A percentile compares a stretch with the other conserved stretches of the same genome.
Conservation (phyloP, 2,329 filamentous ascomycete genomes). For the Ceratocystis lukuohia region DNA sequence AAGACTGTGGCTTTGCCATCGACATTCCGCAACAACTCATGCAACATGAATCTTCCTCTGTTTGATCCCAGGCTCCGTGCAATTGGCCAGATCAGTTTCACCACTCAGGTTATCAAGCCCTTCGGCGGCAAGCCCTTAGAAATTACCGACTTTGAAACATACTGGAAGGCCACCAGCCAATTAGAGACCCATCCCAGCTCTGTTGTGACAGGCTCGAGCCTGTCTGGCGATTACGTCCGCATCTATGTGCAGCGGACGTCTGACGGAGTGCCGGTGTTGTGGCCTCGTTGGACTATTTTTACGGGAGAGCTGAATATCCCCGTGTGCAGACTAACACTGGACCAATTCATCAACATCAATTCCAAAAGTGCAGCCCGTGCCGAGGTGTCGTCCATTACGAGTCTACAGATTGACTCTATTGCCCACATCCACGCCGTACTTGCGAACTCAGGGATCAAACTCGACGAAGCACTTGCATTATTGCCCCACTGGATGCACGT, state of each 20-base stretch:
- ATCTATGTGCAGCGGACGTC: constrained; percentile 84
- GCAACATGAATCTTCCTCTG: constrained; percentile 70
- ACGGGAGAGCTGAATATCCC: constrained; percentile 69
- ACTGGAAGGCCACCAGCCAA: constrained; percentile 97
- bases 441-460: constrained; percentile 61
- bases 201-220: constrained; percentile 83
- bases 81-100: constrained; percentile 88
- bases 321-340: constrained; percentile 62
- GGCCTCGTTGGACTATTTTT: constrained; percentile 68
- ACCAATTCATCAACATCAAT: constrained; percentile 51
- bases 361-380: constrained; percentile 31
- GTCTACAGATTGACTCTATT: constrained; percentile 40
- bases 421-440: constrained; percentile 58
- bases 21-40: constrained; percentile 56
- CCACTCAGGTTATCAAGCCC: constrained; percentile 90
- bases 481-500: constrained; percentile 72
- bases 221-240: constrained; percentile 89
- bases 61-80: constrained; percentile 85
- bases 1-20: constrained; percentile 85
- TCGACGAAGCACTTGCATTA: constrained; percentile 61
- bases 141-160: constrained; percentile 96
- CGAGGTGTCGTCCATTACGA: constrained; percentile 32
- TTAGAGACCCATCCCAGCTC: constrained; percentile 64
- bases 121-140: constrained; percentile 86
- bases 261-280: constrained; percentile 76